Evolutionary conservation across 768 basidiomycete species (phyloP), one percentile per base, ranked within the genome.

Genomic region (Termitomyces sp.): DNA sequence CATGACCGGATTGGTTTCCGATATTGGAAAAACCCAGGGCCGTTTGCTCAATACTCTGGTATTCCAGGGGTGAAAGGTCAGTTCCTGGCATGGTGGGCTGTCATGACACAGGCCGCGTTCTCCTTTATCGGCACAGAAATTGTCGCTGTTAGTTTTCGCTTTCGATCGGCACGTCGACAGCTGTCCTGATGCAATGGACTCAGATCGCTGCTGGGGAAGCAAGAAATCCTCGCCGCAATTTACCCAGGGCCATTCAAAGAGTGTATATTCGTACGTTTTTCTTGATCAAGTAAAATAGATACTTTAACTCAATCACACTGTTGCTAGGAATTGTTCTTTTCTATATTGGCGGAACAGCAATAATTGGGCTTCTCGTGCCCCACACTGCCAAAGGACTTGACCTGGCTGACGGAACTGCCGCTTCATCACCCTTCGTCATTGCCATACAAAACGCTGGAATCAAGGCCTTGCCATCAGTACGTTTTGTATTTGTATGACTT

Each of bases 61-160:
- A 91, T 93, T 26, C 6, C 65, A 7, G 95, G 95, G 4, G 58
- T 81, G 2, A 83, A 81, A 62, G 94, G 93, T 13, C 83, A 77
- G 27, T 97, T 97, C 80, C 65, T 84, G 30, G 81, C 78, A 10
- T 82, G 74, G 70, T 81, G 76, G 78, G 76, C 76, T 26, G 77
- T 79, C 16, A 69, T 96, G 73, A 85, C 86, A 10, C 89, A 95
- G 63, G 95, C 95, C 4, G 93, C 92, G 12, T 97, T 95, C 78
- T 93, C 92, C 12, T 95, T 75, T 62, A 93, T 95, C 58, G 95
- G 95, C 18, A 95, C 94, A 4, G 95, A 97, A 71, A 93, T 96
- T 67, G 93, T 96, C 43, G 92, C 91, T 32, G 88, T 90, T 75
- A 64, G 83, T 75, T 20, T 32, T 37, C 42, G 22, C 32, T 9